phyloP scores from a whole-genome alignment of 2,329 filamentous ascomycete species.

The Fusarium cicatricum region DNA sequence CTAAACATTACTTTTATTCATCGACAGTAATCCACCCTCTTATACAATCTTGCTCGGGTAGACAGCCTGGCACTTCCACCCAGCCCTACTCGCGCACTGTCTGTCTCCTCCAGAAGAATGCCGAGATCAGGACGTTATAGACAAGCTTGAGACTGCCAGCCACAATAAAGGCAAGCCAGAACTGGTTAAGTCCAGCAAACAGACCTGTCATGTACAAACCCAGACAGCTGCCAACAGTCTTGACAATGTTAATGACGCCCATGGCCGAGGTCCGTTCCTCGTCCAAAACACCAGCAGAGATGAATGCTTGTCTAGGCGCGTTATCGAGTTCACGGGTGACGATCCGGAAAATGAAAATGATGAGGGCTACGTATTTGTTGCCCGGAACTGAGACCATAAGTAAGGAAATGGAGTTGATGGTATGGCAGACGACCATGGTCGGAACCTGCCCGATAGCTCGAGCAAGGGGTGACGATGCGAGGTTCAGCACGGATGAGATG shows the following conservation, averaged over 20 bases:
- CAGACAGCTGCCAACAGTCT: slow-evolving; percentile 34
- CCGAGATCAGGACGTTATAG: slow-evolving; percentile 35
- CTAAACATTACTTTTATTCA: too few relatives aligned
- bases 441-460: slow-evolving; percentile 31
- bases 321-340: slow-evolving; percentile 35
- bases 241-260: slow-evolving; percentile 38
- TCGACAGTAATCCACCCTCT: background rate
- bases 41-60: background rate
- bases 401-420: slow-evolving; percentile 30
- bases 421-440: slow-evolving; percentile 37
- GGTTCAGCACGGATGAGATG: slow-evolving; percentile 33
- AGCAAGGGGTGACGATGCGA: slow-evolving; percentile 29
- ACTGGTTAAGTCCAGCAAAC: slow-evolving; percentile 31
- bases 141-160: slow-evolving; percentile 29
- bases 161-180: slow-evolving; percentile 36
- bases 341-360: slow-evolving; percentile 35
- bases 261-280: slow-evolving; percentile 34
- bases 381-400: slow-evolving; percentile 31
- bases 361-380: slow-evolving; percentile 30
- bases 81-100: background rate
- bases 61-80: background rate
- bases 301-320: slow-evolving; percentile 33
- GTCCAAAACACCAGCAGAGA: slow-evolving; percentile 32
- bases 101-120: slow-evolving; percentile 34
- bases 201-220: slow-evolving; percentile 30